Conservation (phyloP, 371 early-diverging fungal species). For the Lichtheimia corymbifera region DNA sequence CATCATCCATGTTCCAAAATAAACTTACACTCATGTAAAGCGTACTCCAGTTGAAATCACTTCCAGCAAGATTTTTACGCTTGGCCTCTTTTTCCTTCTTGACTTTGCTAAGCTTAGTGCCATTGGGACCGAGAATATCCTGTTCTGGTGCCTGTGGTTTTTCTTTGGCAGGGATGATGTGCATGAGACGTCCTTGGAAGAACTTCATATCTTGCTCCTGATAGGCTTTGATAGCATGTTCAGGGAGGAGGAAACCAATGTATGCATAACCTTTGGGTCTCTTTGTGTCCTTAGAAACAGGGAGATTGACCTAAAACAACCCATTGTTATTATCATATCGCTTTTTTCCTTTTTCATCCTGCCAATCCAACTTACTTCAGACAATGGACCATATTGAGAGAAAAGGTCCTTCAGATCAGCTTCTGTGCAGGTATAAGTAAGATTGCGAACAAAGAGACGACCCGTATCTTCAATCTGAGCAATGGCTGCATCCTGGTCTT, state of each 20-base stretch:
- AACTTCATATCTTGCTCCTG: slow-evolving; percentile 75
- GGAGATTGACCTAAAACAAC: slow-evolving; percentile 75
- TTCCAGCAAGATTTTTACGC: slow-evolving; percentile 73
- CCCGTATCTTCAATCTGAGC: slow-evolving; percentile 91
- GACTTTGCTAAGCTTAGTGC: slow-evolving; percentile 61
- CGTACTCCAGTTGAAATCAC: slow-evolving; percentile 93
- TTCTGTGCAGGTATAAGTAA: slow-evolving; percentile 88
- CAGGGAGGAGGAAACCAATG: slow-evolving; percentile 83
- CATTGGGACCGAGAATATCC: slow-evolving; percentile 57
- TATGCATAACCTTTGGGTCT: slow-evolving; percentile 94
- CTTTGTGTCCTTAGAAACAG: slow-evolving; percentile 89
- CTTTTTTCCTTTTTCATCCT: not conserved
- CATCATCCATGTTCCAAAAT: not conserved
- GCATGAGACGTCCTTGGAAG: slow-evolving; percentile 91
- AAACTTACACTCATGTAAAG: slow-evolving; percentile 88
- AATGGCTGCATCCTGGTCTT: slow-evolving; percentile 17
- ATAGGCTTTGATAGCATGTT: slow-evolving; percentile 92
- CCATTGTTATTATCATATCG: not conserved
- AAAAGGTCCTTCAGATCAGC: slow-evolving; percentile 82
- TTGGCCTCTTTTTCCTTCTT: slow-evolving; percentile 83
- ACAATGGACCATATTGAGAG: slow-evolving; percentile 83
- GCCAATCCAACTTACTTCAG: slow-evolving; percentile 62
- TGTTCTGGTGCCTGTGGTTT: slow-evolving; percentile 73
- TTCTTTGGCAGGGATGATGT: slow-evolving; percentile 86
- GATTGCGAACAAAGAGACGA: slow-evolving; percentile 90